phyloP scores from a whole-genome alignment of 2,329 filamentous ascomycete genomes.

The Colletotrichum aenigma region DNA sequence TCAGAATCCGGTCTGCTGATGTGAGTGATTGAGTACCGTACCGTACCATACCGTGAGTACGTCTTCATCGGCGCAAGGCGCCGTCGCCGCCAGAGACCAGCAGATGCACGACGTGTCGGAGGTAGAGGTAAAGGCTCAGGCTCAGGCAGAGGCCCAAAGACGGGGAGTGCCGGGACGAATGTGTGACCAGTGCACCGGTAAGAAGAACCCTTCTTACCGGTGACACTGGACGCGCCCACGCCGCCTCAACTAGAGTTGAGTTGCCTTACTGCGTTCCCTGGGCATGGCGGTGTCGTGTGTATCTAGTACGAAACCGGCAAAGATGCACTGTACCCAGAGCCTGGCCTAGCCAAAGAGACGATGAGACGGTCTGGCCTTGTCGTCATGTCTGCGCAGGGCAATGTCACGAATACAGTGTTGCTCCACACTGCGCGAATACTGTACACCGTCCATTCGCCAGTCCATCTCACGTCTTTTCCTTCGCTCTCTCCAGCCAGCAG shows the following conservation, averaged over 20 bases:
- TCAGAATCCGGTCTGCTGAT: background rate
- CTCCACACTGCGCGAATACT: slow-evolving; percentile 7
- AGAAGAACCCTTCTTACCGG: background rate
- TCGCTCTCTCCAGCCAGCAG: background rate
- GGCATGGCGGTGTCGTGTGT: background rate
- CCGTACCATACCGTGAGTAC: background rate
- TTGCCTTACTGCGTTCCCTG: background rate
- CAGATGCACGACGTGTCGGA: background rate
- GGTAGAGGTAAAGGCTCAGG: background rate
- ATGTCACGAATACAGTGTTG: slow-evolving; percentile 15
- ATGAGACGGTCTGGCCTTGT: background rate
- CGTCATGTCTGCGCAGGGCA: slow-evolving; percentile 14
- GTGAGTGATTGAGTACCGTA: background rate
- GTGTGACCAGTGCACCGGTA: background rate
- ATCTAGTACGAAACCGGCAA: background rate
- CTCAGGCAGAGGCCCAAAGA: background rate
- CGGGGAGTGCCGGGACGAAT: background rate
- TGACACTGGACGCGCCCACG: background rate
- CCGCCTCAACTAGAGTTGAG: background rate
- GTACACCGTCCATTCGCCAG: background rate
- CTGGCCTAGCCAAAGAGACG: background rate
- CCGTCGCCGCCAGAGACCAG: background rate
- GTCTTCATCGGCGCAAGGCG: background rate
- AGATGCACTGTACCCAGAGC: background rate
- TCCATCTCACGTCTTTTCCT: background rate